Base-by-base conservation (phyloP, 768 basidiomycete species). In the Suillus subalutaceus region DNA sequence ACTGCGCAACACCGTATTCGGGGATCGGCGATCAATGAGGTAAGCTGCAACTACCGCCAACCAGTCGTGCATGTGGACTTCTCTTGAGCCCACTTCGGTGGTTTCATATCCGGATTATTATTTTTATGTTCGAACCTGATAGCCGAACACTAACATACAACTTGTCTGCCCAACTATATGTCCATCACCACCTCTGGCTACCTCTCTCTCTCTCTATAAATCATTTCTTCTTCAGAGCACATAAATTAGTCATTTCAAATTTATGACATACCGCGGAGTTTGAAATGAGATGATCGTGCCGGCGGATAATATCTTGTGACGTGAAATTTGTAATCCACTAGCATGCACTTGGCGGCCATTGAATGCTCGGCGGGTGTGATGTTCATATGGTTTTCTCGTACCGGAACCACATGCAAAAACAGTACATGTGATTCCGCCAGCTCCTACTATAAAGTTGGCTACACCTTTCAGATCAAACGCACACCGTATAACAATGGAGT, bases 401-500 rank as follows among this genome's bases (percentile, higher is more conserved):
- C 53, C 53, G 9, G 52, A 16, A 52, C 15, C 26, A 52, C 50
- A 30, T 20, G 20, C 53, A 10, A 56, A 35, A 56, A 13, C 20
- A 20, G 20, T 56, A n/a, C 55, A 56, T 56, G 57, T 58, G 57
- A 58, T 58, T 58, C 13, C 15, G 15, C 1, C 56, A 23, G 56
- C 37, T 40, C 37, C 7, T 23, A 43, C 26, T 43, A 60, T 60
- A 60, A 60, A 60, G 18, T 12, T 20, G 58, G n/a, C 26, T 43
- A 30, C 40, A 3, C 26, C 41, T 60, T 60, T 43, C 41, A 13
- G 18, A 60, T 32, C 41, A 59, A 40, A 59, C 13, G 10, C 12
- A 62, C 9, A 18, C 2, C 9, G 1, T 10, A 20, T 23, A 60
- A 63, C 26, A 16, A 77, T 76, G 74, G 64, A 68, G n/a, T 69